phyloP scores from a whole-genome alignment of 176 grass and related monocot genomes.

The Rhynchospora tenuis region DNA sequence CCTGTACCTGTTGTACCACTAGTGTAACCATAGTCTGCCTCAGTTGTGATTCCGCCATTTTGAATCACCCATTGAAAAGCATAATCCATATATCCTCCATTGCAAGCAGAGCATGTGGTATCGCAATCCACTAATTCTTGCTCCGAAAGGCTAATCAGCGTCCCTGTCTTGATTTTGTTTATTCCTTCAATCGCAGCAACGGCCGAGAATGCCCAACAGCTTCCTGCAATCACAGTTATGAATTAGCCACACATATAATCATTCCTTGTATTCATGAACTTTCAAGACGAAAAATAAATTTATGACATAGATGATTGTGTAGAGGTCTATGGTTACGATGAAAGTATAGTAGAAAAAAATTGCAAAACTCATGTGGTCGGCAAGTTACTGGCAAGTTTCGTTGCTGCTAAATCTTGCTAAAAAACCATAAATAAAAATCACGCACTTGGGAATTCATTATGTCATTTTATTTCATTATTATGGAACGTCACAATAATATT shows the following conservation, averaged over 20 bases:
- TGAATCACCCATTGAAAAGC: neutral
- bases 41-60: neutral
- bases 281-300: too few species aligned
- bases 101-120: neutral
- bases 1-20: too few species aligned
- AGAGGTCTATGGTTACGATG: too few species aligned
- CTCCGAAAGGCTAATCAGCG: neutral
- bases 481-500: neutral
- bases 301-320: neutral
- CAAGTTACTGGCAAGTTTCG: too few species aligned
- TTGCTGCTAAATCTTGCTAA: neutral
- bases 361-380: neutral
- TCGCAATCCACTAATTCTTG: constrained; percentile 18
- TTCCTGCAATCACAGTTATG: neutral
- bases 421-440: neutral
- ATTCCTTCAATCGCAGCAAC: constrained; percentile 19
- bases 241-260: neutral
- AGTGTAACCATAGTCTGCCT: neutral
- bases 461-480: neutral
- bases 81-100: constrained; percentile 7
- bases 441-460: neutral
- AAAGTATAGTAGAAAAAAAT: neutral
- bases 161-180: neutral
- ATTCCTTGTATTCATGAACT: neutral
- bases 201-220: constrained; percentile 25